Base-by-base conservation (phyloP, 805 yeast species). In the Saccharomyces paradoxus region DNA sequence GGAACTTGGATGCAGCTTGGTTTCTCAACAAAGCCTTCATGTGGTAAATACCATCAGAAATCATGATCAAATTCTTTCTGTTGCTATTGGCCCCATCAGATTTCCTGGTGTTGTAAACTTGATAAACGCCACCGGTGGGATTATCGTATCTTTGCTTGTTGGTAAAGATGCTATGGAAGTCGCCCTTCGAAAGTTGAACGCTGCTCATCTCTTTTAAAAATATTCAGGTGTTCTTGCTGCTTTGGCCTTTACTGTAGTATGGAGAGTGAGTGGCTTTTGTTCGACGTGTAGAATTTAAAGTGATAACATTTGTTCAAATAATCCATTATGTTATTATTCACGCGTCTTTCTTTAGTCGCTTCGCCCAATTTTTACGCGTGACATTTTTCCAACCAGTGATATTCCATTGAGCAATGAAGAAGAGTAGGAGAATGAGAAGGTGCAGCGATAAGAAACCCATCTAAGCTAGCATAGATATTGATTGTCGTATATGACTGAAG, bases 11-110 rank as follows among this genome's bases (percentile, higher is more conserved):
- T 32, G 77, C 76, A 56, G 72, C 74, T 51, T 73, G 76, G 37
- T 81, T 81, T 65, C 82, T 79, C 57, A 80, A 71, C 29, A 81
- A 76, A 4, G 81, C 81, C 60, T 81, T 81, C 51, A 78, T 73
- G 29, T 74, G 70, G 60, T 70, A 78, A 27, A 69, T 66, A 30
- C 85, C 84, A 66, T 81, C 86, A 44, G 78, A 76, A 22, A 81
- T 63, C 72, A 81, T 72, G 52, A 70, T 62, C 24, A 70, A 56
- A 54, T 64, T 66, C 56, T 69, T 69, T 49, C 68, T 63, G 37
- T 54, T 60, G 21, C 54, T 50, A 30, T 63, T 65, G 21, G 60
- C 58, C 17, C 63, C 55, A 50, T 68, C 72, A n/a, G 65, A 53
- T 55, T 69, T 69, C 48, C 68, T 63, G 24, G 68, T 65, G 53